Evolutionary conservation across 1,284 basidiomycete genomes (phyloP).

Genomic region (Dichomitus squalens): DNA sequence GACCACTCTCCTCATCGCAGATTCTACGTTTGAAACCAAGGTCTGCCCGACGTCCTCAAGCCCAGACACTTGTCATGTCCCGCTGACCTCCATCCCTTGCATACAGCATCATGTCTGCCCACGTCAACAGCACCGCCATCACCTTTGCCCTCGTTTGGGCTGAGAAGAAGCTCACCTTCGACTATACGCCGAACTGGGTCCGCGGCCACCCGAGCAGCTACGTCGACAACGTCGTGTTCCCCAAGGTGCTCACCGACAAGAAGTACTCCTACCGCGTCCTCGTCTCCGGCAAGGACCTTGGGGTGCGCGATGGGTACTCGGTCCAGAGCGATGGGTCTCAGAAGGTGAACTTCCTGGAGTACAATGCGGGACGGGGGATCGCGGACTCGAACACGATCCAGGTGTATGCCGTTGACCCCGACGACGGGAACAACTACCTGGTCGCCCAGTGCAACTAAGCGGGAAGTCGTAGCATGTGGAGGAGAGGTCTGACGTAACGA

Average conservation of each 20-base stretch:
- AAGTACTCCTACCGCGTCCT: conserved; percentile 25
- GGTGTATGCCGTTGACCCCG: conserved; percentile 24
- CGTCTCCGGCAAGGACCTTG: conserved; percentile 19
- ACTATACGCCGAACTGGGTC: conserved; percentile 24
- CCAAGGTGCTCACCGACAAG: conserved; percentile 21
- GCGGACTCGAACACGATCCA: conserved; percentile 9
- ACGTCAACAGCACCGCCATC: conserved; percentile 1
- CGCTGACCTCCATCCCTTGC: neutral
- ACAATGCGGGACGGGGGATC: conserved; percentile 23
- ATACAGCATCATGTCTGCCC: neutral
- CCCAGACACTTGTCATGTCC: neutral
- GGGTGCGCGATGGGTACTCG: conserved; percentile 11
- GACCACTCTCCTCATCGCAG: neutral
- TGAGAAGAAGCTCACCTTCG: neutral
- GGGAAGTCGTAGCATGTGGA: neutral
- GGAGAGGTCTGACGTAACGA: too few relatives aligned
- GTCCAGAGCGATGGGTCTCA: conserved; percentile 24
- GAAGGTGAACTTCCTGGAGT: conserved; percentile 27
- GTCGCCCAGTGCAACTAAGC: conserved; percentile 19
- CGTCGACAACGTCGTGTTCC: conserved; percentile 26
- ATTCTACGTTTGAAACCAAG: neutral
- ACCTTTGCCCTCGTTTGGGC: conserved; percentile 2
- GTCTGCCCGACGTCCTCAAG: neutral
- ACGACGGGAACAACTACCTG: conserved; percentile 12
- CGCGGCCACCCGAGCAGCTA: conserved; percentile 22